Conservation (phyloP, 2,329 filamentous ascomycete genomes). For the Diaporthe australafricana region DNA sequence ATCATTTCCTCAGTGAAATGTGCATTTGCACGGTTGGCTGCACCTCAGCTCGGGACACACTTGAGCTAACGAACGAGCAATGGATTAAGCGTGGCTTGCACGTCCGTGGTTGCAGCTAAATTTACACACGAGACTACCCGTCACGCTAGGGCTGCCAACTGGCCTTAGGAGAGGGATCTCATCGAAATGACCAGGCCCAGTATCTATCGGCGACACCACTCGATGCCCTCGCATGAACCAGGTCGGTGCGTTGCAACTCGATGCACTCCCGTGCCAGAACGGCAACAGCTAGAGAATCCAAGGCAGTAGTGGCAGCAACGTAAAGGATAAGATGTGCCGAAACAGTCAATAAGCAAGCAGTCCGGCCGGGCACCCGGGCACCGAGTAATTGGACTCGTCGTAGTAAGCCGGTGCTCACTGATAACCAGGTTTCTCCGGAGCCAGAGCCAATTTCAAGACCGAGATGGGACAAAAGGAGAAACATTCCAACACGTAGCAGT, state of each 20-base stretch:
- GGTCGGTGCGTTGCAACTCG: slow-evolving; percentile 1
- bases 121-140: not conserved
- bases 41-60: no score
- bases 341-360: slow-evolving; percentile 6
- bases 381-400: not conserved
- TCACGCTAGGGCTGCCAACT: slow-evolving; percentile 19
- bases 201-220: slow-evolving; percentile 6
- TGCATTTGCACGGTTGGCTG: no score
- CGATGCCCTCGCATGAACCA: slow-evolving; percentile 3
- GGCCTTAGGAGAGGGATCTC: not conserved
- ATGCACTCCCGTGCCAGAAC: not conserved
- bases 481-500: not conserved
- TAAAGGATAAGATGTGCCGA: not conserved
- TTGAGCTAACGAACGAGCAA: not conserved
- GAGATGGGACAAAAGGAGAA: slow-evolving; percentile 8
- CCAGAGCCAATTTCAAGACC: not conserved
- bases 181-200: not conserved
- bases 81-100: not conserved
- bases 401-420: slow-evolving; percentile 16
- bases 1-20: not conserved
- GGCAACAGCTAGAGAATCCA: slow-evolving; percentile 12
- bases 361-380: slow-evolving; percentile 26
- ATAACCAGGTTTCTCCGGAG: slow-evolving; percentile 17
- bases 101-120: slow-evolving; percentile 13
- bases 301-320: slow-evolving; percentile 3